Conservation (phyloP, 2,329 filamentous ascomycete species). For the Sphaerulina populicola region DNA sequence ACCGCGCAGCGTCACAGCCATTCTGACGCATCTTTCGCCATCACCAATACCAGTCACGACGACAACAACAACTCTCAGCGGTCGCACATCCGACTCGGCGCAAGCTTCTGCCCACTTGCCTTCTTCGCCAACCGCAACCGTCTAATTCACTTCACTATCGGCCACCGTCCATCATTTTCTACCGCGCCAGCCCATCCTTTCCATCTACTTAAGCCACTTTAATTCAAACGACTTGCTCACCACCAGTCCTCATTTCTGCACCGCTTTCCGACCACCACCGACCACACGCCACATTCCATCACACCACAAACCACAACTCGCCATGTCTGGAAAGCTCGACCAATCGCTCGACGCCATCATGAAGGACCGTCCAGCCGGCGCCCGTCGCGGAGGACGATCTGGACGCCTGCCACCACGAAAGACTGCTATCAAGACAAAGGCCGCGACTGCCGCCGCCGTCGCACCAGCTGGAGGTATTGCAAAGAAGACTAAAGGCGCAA, state of each 20-base stretch:
- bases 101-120: slow-evolving; percentile 14
- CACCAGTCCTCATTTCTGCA: slow-evolving; percentile 3
- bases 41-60: background rate
- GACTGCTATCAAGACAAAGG: slow-evolving; percentile 45
- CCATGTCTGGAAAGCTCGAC: slow-evolving; percentile 91
- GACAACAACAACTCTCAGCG: background rate
- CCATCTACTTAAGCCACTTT: slow-evolving; percentile 10
- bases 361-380: slow-evolving; percentile 56
- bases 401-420: slow-evolving; percentile 42
- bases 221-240: slow-evolving; percentile 6
- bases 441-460: slow-evolving; percentile 35
- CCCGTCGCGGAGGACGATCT: slow-evolving; percentile 35
- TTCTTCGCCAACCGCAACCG: slow-evolving; percentile 10
- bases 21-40: slow-evolving; percentile 7
- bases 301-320: slow-evolving; percentile 29
- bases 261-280: slow-evolving; percentile 1
- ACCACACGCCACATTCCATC: slow-evolving; percentile 11
- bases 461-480: slow-evolving; percentile 78
- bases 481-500: slow-evolving; percentile 55
- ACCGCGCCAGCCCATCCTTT: slow-evolving; percentile 10
- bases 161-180: slow-evolving; percentile 1
- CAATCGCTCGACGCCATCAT: slow-evolving; percentile 97
- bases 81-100: slow-evolving; percentile 3
- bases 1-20: slow-evolving; percentile 10
- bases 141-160: slow-evolving; percentile 8